A percentile compares a stretch with the other conserved stretches of the same genome.
Evolutionary conservation across 495 filamentous ascomycete species (phyloP).

Genomic region (Hypomontagnella submonticulosa): DNA sequence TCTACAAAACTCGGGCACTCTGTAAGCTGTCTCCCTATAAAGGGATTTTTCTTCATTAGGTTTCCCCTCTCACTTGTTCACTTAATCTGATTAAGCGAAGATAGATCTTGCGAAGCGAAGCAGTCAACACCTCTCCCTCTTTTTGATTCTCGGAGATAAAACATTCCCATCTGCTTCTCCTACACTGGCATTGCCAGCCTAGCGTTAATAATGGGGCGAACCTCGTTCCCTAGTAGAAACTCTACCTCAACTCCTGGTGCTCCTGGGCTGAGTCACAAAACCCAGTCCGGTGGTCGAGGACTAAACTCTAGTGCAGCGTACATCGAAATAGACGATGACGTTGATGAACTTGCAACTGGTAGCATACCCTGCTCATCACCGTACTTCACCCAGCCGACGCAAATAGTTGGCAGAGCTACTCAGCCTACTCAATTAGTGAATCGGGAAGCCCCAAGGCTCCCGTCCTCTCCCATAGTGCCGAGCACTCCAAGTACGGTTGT

Average conservation of each 20-base stretch:
- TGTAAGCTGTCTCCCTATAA: neutral
- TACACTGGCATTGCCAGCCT: neutral
- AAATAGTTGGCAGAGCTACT: slow-evolving; percentile 43
- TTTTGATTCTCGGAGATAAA: slow-evolving; percentile 1
- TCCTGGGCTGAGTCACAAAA: slow-evolving; percentile 33
- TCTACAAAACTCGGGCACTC: neutral
- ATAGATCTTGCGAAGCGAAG: too few species aligned
- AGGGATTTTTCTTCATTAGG: neutral
- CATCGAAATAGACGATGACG: slow-evolving; percentile 46
- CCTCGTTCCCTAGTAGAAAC: slow-evolving; percentile 18
- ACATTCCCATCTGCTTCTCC: neutral
- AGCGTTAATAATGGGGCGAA: slow-evolving; percentile 29
- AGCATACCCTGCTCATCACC: slow-evolving; percentile 52
- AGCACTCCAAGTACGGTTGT: slow-evolving; percentile 59
- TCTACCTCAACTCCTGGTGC: slow-evolving; percentile 31
- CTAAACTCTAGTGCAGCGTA: slow-evolving; percentile 23
- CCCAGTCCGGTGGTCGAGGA: slow-evolving; percentile 14
- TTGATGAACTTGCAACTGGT: slow-evolving; percentile 47
- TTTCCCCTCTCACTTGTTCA: neutral
- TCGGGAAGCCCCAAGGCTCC: slow-evolving; percentile 31
- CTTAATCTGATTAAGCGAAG: neutral
- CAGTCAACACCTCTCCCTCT: neutral
- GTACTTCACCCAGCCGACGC: slow-evolving; percentile 57
- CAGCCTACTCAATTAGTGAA: slow-evolving; percentile 53
- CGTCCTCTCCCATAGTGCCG: slow-evolving; percentile 55